Conservation (phyloP, 306 rosid species). For the Acacia melanoxylon region DNA sequence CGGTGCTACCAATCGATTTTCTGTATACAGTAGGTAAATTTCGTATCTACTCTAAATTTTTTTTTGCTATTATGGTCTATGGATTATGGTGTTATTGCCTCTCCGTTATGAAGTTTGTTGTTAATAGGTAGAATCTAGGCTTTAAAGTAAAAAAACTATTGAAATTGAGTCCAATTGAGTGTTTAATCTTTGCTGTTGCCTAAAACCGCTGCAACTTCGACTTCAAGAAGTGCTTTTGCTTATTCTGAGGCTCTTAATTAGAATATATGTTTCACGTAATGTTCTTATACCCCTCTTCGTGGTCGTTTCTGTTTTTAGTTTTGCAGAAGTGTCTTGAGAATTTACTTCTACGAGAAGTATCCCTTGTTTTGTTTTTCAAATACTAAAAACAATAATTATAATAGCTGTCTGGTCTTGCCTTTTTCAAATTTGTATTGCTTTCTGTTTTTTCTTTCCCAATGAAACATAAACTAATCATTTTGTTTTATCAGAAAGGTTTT, state of each 20-base stretch:
- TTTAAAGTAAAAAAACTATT: constrained; percentile 27
- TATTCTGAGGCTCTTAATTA: neutral
- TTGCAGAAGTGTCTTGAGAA: constrained; percentile 23
- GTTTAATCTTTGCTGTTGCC: constrained; percentile 6
- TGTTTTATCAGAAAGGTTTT: constrained; percentile 16
- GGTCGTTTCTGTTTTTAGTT: constrained; percentile 7
- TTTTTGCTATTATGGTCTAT: too few species aligned
- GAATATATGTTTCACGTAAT: neutral
- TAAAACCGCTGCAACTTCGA: constrained; percentile 18
- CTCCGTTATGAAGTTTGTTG: neutral
- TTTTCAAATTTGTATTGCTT: constrained; percentile 21
- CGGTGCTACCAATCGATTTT: constrained; percentile 33
- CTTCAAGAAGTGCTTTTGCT: neutral
- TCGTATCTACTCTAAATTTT: neutral
- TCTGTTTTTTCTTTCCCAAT: constrained; percentile 12
- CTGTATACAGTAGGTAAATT: constrained; percentile 31
- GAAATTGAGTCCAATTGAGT: constrained; percentile 28
- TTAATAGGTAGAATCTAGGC: constrained; percentile 5
- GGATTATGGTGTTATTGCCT: neutral
- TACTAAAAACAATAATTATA: constrained; percentile 15
- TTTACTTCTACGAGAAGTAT: constrained; percentile 24
- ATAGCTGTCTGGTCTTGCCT: constrained; percentile 9
- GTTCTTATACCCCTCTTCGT: neutral
- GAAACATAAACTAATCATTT: neutral
- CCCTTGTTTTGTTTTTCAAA: constrained; percentile 27